phyloP scores from a whole-genome alignment of 2,329 filamentous ascomycete genomes.

The Lomentospora prolificans region DNA sequence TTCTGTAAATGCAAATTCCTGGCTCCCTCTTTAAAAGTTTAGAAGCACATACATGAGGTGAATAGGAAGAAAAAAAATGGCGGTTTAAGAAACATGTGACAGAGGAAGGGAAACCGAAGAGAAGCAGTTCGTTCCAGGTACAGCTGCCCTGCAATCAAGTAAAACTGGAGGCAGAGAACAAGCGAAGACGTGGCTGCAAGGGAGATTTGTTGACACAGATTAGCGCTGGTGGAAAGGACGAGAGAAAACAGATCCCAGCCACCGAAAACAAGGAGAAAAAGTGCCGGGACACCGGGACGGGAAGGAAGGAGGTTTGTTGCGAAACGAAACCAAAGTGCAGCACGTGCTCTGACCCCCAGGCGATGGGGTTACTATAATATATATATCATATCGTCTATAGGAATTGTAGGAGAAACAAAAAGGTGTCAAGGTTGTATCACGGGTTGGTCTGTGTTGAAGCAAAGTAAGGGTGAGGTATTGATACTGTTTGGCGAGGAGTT shows the following conservation, averaged over 20 bases:
- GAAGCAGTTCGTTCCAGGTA: no score
- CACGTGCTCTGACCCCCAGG: background rate
- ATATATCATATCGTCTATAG: constrained; percentile 2
- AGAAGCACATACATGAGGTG: no score
- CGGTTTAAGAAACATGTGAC: no score
- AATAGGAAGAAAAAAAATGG: no score
- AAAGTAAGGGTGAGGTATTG: no score
- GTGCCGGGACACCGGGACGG: no score
- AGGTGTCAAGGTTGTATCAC: background rate
- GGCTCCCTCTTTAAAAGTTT: no score
- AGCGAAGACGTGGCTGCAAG: background rate
- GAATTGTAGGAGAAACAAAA: background rate
- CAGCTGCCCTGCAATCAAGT: background rate
- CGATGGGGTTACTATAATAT: background rate
- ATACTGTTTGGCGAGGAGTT: background rate
- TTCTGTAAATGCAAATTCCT: no score
- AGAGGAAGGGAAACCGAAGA: no score
- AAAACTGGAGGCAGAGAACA: background rate
- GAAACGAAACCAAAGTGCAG: background rate
- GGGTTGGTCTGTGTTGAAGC: no score
- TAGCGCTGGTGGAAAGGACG: background rate
- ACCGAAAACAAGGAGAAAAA: background rate
- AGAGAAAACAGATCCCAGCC: background rate
- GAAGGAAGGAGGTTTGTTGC: no score
- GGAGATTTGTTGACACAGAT: background rate